Evolutionary conservation across 352 stramenopile species (phyloP), one percentile per base, ranked within the genome.

Genomic region (Phytophthora pinifolia): DNA sequence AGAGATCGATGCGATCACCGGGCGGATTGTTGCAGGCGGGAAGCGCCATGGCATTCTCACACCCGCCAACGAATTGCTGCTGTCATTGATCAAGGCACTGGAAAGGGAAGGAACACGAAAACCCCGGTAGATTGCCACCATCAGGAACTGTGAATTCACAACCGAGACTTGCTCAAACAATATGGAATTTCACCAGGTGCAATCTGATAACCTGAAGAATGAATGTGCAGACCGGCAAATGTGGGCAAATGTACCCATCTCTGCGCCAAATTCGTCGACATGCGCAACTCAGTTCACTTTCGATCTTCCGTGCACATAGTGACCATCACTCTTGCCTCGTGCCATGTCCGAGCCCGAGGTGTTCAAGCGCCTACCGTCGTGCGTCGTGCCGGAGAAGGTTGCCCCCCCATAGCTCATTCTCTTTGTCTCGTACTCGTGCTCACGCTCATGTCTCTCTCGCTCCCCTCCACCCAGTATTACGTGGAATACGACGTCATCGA

Each of bases 401-500:
- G 29, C 41, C 4, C 15, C 7, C 22, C 31, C 37, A 10, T 13
- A 2, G 14, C 15, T 8, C 45, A 2, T 30, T 35, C 12, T 34
- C 9, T 42, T 22, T 15, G 14, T 52, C 31, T 49, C 3, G 27
- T 4, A 32, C 18, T 46, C 12, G 12, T 22, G 14, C 29, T 30
- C 42, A 9, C 27, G 4, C 34, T 64, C 29, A 55, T 8, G 14
- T 14, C 18, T 44, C 7, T 47, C 41, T 51, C 33, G 15, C 45
- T 36, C 33, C 3, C 15, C 4, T 27, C 8, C 22, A 36, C 25
- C 14, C 35, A 84, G 73, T 94, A 94, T 64, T 67, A 69, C 43
- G 65, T 94, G 44, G 63, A 88, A 54, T 94, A 88, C 65, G 72
- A 88, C 20, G 74, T 82, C 39, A 81, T 94, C 51, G 81, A 91